Conservation (phyloP, 2,329 filamentous ascomycete species). For the Ceratocystis cacaofunesta region DNA sequence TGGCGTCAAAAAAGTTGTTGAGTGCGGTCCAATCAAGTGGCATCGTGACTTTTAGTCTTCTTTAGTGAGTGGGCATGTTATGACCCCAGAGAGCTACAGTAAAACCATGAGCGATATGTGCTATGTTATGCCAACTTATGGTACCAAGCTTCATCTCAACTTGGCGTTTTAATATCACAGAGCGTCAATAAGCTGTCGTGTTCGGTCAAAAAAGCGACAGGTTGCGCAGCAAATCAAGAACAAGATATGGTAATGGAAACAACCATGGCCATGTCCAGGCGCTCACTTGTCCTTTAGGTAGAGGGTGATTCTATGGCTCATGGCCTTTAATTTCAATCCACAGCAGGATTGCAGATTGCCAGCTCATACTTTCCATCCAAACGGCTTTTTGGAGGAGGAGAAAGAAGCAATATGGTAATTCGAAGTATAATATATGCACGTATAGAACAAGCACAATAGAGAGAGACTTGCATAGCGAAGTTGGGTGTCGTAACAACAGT, state of each 20-base stretch:
- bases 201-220: background rate
- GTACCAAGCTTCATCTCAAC: background rate
- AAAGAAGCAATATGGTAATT: background rate
- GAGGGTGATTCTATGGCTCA: background rate
- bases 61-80: too few species aligned
- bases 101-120: background rate
- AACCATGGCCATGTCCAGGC: background rate
- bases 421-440: background rate
- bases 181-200: background rate
- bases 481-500: background rate
- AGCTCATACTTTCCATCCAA: background rate
- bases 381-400: background rate
- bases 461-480: background rate
- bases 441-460: background rate
- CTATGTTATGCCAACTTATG: background rate
- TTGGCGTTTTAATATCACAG: background rate
- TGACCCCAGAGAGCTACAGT: background rate
- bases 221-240: background rate
- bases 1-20: background rate
- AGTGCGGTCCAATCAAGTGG: background rate
- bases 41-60: background rate
- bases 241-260: background rate
- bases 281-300: background rate
- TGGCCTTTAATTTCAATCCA: background rate
- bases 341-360: slow-evolving; percentile 4